Conservation (phyloP, 495 filamentous ascomycete species). For the Aspergillus campestris region DNA sequence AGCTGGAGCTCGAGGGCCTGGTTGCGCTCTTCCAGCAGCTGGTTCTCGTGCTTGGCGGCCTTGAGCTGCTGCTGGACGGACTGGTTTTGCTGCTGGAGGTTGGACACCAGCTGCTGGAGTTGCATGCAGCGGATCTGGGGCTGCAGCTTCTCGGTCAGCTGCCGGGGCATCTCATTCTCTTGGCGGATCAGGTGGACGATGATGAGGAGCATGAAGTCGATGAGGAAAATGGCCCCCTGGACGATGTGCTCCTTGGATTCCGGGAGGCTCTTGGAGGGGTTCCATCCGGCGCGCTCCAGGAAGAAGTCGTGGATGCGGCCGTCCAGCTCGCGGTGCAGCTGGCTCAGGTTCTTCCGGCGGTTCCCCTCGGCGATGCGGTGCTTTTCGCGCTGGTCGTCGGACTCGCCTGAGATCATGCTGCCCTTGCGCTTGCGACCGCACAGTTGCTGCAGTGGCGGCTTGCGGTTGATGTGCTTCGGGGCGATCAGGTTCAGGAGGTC, state of each 20-base stretch:
- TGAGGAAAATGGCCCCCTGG: conserved; percentile 34
- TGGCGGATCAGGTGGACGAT: conserved; percentile 33
- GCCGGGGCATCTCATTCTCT: conserved; percentile 31
- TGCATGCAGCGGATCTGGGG: conserved; percentile 38
- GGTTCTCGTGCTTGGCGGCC: conserved; percentile 32
- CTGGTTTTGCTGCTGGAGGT: conserved; percentile 36
- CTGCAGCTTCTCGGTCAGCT: conserved; percentile 36
- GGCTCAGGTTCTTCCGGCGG: conserved; percentile 37
- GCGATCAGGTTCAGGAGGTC: conserved; percentile 33
- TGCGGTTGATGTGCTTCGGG: conserved; percentile 36
- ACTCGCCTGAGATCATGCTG: conserved; percentile 26
- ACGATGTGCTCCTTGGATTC: conserved; percentile 43
- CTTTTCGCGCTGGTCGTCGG: conserved; percentile 38
- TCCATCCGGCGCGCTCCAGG: conserved; percentile 39
- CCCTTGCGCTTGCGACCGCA: conserved; percentile 41
- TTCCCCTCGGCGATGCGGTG: conserved; percentile 41
- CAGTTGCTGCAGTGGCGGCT: conserved; percentile 37
- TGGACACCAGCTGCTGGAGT: conserved; percentile 28
- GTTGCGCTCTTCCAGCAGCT: conserved; percentile 29
- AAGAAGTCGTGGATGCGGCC: conserved; percentile 36
- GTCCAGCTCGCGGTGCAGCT: conserved; percentile 35
- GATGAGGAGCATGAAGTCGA: conserved; percentile 37
- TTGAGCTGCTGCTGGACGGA: conserved; percentile 29
- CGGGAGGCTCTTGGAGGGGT: conserved; percentile 35
- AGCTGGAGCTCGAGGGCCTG: conserved; percentile 34